Percentiles rank a stretch among this genome's conserved stretches.
Evolutionary conservation across 2,329 filamentous ascomycete genomes (phyloP).

Genomic region (Chalara sp.): DNA sequence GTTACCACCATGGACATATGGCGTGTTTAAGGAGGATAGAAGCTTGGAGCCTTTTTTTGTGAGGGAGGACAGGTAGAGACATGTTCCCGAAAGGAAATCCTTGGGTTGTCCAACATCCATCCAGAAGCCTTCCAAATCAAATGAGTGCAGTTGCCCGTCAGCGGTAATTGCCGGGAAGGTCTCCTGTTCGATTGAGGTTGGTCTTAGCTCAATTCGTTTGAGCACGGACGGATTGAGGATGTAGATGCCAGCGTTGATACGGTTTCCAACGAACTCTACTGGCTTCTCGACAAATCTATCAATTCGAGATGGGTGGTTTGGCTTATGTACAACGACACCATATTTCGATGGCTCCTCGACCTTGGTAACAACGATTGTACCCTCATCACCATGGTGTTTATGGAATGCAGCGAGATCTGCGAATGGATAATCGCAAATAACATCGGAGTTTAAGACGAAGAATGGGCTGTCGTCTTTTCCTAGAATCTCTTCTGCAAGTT

Average conservation of each 20-base stretch:
- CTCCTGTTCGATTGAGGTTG: slow-evolving; percentile 97
- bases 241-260: slow-evolving; percentile 98
- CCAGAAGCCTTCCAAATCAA: slow-evolving; percentile 97
- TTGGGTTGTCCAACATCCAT: slow-evolving; percentile 99
- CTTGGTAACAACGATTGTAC: slow-evolving; percentile 97
- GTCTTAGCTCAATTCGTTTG: slow-evolving; percentile 86
- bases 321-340: slow-evolving; percentile 96
- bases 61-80: slow-evolving; percentile 89
- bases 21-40: slow-evolving; percentile 65
- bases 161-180: slow-evolving; percentile 92
- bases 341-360: slow-evolving; percentile 99
- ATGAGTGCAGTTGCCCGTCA: slow-evolving; percentile 88
- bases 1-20: slow-evolving; percentile 87
- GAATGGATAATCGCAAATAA: slow-evolving; percentile 98
- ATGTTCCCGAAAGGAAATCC: slow-evolving; percentile 94
- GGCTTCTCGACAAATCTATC: slow-evolving; percentile 99
- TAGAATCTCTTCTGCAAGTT: slow-evolving; percentile 87
- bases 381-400: slow-evolving; percentile 87
- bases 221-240: slow-evolving; percentile 92
- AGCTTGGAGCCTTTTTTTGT: slow-evolving; percentile 85
- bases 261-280: slow-evolving; percentile 96
- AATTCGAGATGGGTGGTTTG: slow-evolving; percentile 81
- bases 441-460: slow-evolving; percentile 97
- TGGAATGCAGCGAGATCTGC: slow-evolving; percentile 85
- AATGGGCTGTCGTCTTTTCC: slow-evolving; percentile 92